Percentiles rank a stretch among this genome's conserved stretches.
Evolutionary conservation across 176 grass and related monocot genomes (phyloP).

Genomic region (Avena atlantica): DNA sequence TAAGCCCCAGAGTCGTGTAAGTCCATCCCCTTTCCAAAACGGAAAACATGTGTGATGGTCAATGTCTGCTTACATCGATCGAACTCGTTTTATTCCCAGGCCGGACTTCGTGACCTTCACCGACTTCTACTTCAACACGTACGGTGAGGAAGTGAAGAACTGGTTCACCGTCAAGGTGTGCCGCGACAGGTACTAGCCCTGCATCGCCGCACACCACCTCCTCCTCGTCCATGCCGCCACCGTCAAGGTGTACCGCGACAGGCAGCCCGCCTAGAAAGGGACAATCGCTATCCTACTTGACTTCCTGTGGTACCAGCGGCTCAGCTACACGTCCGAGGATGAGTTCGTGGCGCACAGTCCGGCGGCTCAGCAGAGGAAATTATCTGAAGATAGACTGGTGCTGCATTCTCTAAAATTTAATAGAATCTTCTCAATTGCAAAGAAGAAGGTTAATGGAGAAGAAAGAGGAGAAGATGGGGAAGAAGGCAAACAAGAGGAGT

Average conservation of each 20-base stretch:
- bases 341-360: slow-evolving; percentile 63
- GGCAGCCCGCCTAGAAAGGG: slow-evolving; percentile 58
- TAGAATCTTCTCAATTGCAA: too few relatives aligned
- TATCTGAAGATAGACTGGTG: too few relatives aligned
- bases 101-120: slow-evolving; percentile 55
- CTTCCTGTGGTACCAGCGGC: slow-evolving; percentile 84
- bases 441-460: too few relatives aligned
- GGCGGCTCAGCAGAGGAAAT: too few relatives aligned
- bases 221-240: too few relatives aligned
- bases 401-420: too few relatives aligned
- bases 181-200: slow-evolving; percentile 60
- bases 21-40: background rate
- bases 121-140: slow-evolving; percentile 78
- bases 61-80: background rate
- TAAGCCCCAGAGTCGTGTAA: slow-evolving; percentile 62
- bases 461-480: too few relatives aligned
- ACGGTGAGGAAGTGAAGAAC: slow-evolving; percentile 78
- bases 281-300: slow-evolving; percentile 89
- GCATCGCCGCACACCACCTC: too few relatives aligned
- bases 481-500: too few relatives aligned
- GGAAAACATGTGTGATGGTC: background rate
- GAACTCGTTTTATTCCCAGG: slow-evolving; percentile 29
- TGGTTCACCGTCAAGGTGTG: slow-evolving; percentile 83
- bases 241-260: too few relatives aligned
- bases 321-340: slow-evolving; percentile 58